Percentiles rank a stretch among this genome's conserved stretches.
phyloP scores from a whole-genome alignment of 1,284 basidiomycete species.

The Puccinia novopanici region DNA sequence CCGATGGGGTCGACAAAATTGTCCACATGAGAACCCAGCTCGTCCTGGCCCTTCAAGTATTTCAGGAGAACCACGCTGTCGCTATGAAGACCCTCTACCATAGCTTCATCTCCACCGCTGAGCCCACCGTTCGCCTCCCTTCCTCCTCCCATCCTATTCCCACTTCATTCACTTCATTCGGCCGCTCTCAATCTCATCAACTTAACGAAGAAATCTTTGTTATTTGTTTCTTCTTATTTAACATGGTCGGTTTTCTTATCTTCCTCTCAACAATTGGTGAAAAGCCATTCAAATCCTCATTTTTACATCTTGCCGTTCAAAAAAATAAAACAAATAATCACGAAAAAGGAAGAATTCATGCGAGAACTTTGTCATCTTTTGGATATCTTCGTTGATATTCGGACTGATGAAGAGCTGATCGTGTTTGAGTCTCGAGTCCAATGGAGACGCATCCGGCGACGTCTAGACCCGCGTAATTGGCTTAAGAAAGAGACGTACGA shows the following conservation, averaged over 20 bases:
- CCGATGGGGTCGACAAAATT: slow-evolving; percentile 30
- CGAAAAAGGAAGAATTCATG: slow-evolving; percentile 76
- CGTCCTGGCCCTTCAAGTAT: slow-evolving; percentile 17
- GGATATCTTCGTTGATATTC: slow-evolving; percentile 64
- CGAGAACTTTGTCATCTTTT: slow-evolving; percentile 76
- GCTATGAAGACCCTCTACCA: slow-evolving; percentile 45
- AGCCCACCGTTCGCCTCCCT: background rate
- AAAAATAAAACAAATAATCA: too few species aligned
- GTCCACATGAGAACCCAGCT: slow-evolving; percentile 36
- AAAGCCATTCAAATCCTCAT: background rate
- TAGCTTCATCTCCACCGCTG: slow-evolving; percentile 15
- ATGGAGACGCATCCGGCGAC: slow-evolving; percentile 12
- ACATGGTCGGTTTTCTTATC: slow-evolving; percentile 28
- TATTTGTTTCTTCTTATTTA: slow-evolving; percentile 50
- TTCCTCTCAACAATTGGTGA: background rate
- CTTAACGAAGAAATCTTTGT: slow-evolving; percentile 46
- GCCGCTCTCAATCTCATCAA: slow-evolving; percentile 3
- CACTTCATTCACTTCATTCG: background rate
- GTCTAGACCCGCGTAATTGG: slow-evolving; percentile 20
- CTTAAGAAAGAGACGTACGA: slow-evolving; percentile 18
- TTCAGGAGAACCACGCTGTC: slow-evolving; percentile 30
- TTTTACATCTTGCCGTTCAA: too few species aligned
- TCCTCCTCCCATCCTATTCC: background rate
- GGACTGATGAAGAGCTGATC: slow-evolving; percentile 52
- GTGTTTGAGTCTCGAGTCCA: slow-evolving; percentile 19